Evolutionary conservation across 768 basidiomycete species (phyloP).

Genomic region (Mycena alexandri): DNA sequence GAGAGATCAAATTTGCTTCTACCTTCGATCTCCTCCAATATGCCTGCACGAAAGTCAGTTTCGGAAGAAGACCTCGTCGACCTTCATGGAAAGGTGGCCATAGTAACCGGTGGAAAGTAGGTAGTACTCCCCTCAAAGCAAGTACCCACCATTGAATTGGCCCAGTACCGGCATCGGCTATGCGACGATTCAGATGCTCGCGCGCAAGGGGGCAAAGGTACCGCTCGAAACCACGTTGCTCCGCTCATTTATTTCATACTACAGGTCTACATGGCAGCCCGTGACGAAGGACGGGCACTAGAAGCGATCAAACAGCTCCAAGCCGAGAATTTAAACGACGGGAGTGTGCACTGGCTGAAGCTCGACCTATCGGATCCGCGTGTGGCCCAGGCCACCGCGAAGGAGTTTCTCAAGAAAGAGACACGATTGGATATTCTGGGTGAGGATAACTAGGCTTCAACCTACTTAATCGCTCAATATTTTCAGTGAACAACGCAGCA

Average conservation of each 20-base stretch:
- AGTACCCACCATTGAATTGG: too few relatives aligned
- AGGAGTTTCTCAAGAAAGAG: conserved; percentile 54
- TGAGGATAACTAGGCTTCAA: conserved; percentile 34
- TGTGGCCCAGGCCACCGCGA: conserved; percentile 49
- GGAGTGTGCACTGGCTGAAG: conserved; percentile 51
- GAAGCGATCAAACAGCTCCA: conserved; percentile 51
- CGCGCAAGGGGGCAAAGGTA: conserved; percentile 56
- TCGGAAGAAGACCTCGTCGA: conserved; percentile 56
- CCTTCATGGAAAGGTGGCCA: conserved; percentile 57
- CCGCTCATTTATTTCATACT: background rate
- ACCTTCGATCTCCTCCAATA: too few relatives aligned
- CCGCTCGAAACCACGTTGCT: background rate
- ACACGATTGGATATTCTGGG: conserved; percentile 59
- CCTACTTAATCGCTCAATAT: background rate
- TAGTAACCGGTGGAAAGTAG: conserved; percentile 65
- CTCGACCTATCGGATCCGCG: conserved; percentile 56
- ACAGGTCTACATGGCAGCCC: conserved; percentile 49
- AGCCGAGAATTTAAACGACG: conserved; percentile 47
- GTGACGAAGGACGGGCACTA: conserved; percentile 48
- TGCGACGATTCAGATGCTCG: conserved; percentile 53
- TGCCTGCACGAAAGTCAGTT: conserved; percentile 34
- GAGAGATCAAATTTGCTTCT: too few relatives aligned
- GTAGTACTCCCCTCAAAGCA: conserved; percentile 23
- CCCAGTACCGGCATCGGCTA: conserved; percentile 52
- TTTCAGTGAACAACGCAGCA: conserved; percentile 43